Conservation (phyloP, 140 eudicot genomes). For the Cichorium intybus region DNA sequence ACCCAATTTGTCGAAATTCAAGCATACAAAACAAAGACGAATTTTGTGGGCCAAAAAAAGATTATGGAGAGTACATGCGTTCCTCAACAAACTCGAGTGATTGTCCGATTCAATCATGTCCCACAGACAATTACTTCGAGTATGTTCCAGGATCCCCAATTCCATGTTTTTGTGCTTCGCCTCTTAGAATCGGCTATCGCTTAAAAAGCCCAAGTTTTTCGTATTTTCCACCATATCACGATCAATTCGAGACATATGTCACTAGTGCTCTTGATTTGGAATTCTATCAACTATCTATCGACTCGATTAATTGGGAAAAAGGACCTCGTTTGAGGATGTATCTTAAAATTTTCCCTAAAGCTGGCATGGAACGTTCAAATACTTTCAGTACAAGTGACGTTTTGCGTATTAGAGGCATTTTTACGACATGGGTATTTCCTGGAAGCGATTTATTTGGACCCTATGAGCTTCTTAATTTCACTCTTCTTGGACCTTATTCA, state of each 20-base stretch:
- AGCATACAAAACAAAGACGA: constrained; percentile 41
- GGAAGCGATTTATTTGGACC: constrained; percentile 80
- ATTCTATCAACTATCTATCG: constrained; percentile 58
- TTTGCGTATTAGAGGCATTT: constrained; percentile 48
- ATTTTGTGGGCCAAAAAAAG: constrained; percentile 50
- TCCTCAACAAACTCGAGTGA: constrained; percentile 28
- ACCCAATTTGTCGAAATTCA: constrained; percentile 65
- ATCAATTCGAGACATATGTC: constrained; percentile 46
- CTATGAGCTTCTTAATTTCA: constrained; percentile 90
- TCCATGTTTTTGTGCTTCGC: constrained; percentile 90
- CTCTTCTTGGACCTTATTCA: constrained; percentile 83
- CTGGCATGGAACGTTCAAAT: constrained; percentile 25
- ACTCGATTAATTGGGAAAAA: constrained; percentile 58
- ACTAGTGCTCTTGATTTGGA: constrained; percentile 51
- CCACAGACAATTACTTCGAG: constrained; percentile 42
- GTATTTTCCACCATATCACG: constrained; percentile 57
- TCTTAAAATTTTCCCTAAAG: constrained; percentile 65
- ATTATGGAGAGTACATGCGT: constrained; percentile 20
- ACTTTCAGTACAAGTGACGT: constrained; percentile 59
- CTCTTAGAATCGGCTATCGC: constrained; percentile 70
- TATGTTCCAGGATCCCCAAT: constrained; percentile 55
- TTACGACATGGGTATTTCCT: constrained; percentile 61
- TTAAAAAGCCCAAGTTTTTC: constrained; percentile 89
- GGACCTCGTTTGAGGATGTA: constrained; percentile 93
- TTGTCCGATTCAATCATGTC: constrained; percentile 73